phyloP scores from a whole-genome alignment of 768 basidiomycete genomes.

The Termitomyces sp. region DNA sequence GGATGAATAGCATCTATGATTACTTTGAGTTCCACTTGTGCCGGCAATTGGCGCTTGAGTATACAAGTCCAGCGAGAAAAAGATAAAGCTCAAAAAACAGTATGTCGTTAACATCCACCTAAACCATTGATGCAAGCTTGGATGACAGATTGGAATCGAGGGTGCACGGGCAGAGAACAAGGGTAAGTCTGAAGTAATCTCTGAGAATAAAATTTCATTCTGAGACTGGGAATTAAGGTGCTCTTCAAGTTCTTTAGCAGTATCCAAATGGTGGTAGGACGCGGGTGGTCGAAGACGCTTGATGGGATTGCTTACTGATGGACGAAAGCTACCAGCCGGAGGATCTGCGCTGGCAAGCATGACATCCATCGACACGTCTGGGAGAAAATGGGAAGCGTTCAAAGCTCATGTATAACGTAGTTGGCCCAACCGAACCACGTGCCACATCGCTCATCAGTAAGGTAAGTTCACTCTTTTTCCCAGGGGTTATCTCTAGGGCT shows the following conservation, averaged over 20 bases:
- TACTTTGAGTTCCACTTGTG: neutral
- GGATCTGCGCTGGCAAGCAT: conserved; percentile 18
- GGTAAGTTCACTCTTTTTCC: no score
- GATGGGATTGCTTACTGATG: conserved; percentile 34
- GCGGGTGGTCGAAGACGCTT: conserved; percentile 31
- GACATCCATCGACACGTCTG: conserved; percentile 4
- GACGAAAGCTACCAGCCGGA: conserved; percentile 34
- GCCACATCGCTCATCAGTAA: no score
- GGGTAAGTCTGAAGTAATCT: conserved; percentile 6
- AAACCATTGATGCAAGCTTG: conserved; percentile 21
- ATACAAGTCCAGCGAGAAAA: conserved; percentile 30
- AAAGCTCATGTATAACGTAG: no score
- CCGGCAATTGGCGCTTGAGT: conserved; percentile 6
- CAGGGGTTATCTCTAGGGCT: no score
- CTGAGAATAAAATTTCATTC: conserved; percentile 8
- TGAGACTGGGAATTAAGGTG: conserved; percentile 1
- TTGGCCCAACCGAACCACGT: neutral
- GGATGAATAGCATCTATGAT: neutral
- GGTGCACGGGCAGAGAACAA: conserved; percentile 10
- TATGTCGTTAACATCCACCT: conserved; percentile 30
- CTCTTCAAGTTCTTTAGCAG: conserved; percentile 6
- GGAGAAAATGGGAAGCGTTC: neutral
- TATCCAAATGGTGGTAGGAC: conserved; percentile 5
- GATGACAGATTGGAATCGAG: conserved; percentile 11
- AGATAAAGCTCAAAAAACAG: conserved; percentile 33